Base-by-base conservation (phyloP, 164 flowering plant genomes). In the Platanus orientalis region DNA sequence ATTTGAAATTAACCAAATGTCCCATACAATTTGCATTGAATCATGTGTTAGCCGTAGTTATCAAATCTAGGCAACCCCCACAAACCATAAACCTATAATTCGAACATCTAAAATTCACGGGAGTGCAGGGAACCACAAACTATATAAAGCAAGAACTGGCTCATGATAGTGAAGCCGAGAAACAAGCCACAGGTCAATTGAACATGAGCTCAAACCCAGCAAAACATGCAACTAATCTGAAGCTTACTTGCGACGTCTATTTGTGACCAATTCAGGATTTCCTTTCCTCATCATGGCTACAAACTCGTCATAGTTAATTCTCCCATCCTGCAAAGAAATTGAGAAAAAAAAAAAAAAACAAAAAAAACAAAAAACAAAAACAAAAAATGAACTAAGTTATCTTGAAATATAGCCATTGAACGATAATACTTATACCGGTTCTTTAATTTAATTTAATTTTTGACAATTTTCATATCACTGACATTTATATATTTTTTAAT, bases 211-310 rank as follows among this genome's bases (percentile, higher is more conserved):
- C 14, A 5, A 45, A 26, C 40, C 12, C 3, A 47, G 6, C 29
- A 28, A 27, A 20, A 29, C 1, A 30, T 30, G 28, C 6, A 40
- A 34, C 44, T 26, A 60, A n/a, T 12, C 23, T 28, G 7, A 17
- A 64, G 48, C 64, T 75, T 65, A 86, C 71, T 87, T 78, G 28
- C 86, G 79, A 11, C 92, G 80, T 72, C 89, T 77, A 57, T 65
- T 81, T 3, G 79, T 32, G 17, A 65, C 85, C 71, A 81, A 32
- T 1, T 85, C 97, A 2, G 89, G 90, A 60, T 81, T 79, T 68
- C 96, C 96, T 80, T 88, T 91, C 73, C 77, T 88, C 99, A 94
- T 91, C 97, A 94, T 94, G 14, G 95, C 87, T 2, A 69, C 92
- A 72, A 93, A 93, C 71, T 90, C 96, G 0, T 91, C 96, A 45